Base-by-base conservation (phyloP, 305 asterid genomes). In the Fraxinus paxiana region DNA sequence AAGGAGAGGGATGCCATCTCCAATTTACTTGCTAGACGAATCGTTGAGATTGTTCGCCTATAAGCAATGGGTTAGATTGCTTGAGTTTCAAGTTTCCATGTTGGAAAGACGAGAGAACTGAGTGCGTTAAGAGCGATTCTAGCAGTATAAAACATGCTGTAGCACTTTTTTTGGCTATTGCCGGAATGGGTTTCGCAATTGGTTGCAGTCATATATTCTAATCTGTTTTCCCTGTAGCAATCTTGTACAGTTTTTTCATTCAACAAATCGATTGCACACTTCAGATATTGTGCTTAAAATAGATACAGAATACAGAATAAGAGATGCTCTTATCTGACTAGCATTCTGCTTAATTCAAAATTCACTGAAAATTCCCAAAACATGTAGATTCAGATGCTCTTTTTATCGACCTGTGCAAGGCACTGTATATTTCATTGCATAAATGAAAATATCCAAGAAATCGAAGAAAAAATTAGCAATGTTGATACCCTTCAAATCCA, bases 151-250 rank as follows among this genome's bases (percentile, higher is more conserved):
- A 84, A 5, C 88, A 85, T 33, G 89, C 90, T 20, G 77, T 86
- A 5, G 89, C 89, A 3, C 63, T 89, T n/a, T 89, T 89, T 84
- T 54, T 90, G 79, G 90, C 92, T 26, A 86, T 88, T 78, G 86
- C 90, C 1, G 91, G 94, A 28, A 20, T 84, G 54, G 86, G 89
- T 22, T 17, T 87, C n/a, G 85, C 89, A 56, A 69, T 84, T 24
- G 83, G 85, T 9, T 84, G 71, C 80, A 75, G 67, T 46, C 82
- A 73, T 81, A 18, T 83, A n/a, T 41, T 79, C 76, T 86, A 83
- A 87, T 78, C 41, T 80, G 20, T 20, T 12, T 38, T 79, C 54
- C 18, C 24, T 13, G 73, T 10, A 12, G 65, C 22, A 41, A 73
- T 26, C 37, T 24, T 73, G 24, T 75, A 31, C 20, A 56, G 17